phyloP scores from a whole-genome alignment of 331 rosid species.

The Pyrus hybrid region DNA sequence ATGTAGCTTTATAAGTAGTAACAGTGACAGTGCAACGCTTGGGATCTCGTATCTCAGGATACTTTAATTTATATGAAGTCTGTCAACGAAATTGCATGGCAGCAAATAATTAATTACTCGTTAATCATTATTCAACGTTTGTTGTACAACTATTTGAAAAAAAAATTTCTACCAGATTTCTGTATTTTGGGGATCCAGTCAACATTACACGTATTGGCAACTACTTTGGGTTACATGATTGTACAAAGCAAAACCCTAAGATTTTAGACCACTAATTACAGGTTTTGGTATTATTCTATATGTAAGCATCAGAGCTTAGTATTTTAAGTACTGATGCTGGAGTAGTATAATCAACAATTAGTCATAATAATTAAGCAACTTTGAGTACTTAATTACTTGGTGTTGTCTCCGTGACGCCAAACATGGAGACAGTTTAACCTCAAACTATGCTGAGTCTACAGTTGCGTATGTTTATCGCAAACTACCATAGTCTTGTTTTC shows the following conservation, averaged over 20 bases:
- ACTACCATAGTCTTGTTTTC: neutral
- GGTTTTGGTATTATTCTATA: neutral
- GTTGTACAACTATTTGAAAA: slow-evolving; percentile 30
- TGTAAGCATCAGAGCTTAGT: neutral
- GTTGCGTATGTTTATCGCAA: neutral
- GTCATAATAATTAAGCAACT: neutral
- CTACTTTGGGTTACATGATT: slow-evolving; percentile 5
- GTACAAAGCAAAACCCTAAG: slow-evolving; percentile 8
- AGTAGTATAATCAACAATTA: neutral
- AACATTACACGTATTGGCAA: slow-evolving; percentile 27
- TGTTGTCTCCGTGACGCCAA: slow-evolving; percentile 27
- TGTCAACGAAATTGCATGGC: neutral
- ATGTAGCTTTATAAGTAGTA: slow-evolving; percentile 6
- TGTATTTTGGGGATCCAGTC: slow-evolving; percentile 15
- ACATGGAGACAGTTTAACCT: slow-evolving; percentile 22
- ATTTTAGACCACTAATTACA: slow-evolving; percentile 12
- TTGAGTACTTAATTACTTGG: neutral
- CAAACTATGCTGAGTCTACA: neutral
- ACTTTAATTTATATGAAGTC: slow-evolving; percentile 13
- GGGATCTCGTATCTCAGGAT: slow-evolving; percentile 47
- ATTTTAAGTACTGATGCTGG: neutral
- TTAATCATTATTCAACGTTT: slow-evolving; percentile 39
- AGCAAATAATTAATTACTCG: slow-evolving; percentile 13
- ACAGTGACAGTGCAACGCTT: slow-evolving; percentile 9
- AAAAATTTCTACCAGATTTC: slow-evolving; percentile 25